These are phyloP conservation scores for Dictyostelium capitatum DNA, from an alignment of 78 protist genomes.

Conservation along the genomic window DNA sequence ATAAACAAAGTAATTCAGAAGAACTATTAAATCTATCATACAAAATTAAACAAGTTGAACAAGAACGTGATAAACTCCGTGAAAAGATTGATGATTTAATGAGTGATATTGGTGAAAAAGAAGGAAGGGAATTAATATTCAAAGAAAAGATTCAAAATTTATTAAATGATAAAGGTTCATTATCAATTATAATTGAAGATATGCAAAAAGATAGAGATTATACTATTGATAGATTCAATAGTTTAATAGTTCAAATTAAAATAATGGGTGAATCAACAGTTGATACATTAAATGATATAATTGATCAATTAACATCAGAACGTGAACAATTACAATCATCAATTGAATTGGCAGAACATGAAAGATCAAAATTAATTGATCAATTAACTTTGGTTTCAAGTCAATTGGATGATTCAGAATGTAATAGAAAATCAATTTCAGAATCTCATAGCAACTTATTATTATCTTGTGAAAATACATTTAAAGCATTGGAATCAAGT, in stretches of 20 bases:
- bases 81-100: slow-evolving; percentile 28
- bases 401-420: not conserved
- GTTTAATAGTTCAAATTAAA: slow-evolving; percentile 6
- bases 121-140: slow-evolving; percentile 9
- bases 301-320: slow-evolving; percentile 24
- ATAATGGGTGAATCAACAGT: slow-evolving; percentile 45
- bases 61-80: slow-evolving; percentile 40
- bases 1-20: slow-evolving; percentile 49
- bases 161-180: slow-evolving; percentile 30
- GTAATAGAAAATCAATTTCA: not conserved
- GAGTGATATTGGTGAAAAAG: slow-evolving; percentile 26
- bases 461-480: not conserved
- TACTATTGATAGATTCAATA: not conserved
- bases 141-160: not conserved
- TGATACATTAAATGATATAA: slow-evolving; percentile 12
- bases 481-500: slow-evolving; percentile 24
- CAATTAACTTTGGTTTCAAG: not conserved
- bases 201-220: slow-evolving; percentile 36
- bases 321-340: not conserved
- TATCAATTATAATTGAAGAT: not conserved
- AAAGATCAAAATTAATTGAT: slow-evolving; percentile 4
- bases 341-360: not conserved
- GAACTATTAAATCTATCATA: slow-evolving; percentile 15
- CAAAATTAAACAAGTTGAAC: slow-evolving; percentile 46
- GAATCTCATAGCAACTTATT: not conserved